Evolutionary conservation across 2,329 filamentous ascomycete species (phyloP).

Genomic region (Ophiostoma ulmi): DNA sequence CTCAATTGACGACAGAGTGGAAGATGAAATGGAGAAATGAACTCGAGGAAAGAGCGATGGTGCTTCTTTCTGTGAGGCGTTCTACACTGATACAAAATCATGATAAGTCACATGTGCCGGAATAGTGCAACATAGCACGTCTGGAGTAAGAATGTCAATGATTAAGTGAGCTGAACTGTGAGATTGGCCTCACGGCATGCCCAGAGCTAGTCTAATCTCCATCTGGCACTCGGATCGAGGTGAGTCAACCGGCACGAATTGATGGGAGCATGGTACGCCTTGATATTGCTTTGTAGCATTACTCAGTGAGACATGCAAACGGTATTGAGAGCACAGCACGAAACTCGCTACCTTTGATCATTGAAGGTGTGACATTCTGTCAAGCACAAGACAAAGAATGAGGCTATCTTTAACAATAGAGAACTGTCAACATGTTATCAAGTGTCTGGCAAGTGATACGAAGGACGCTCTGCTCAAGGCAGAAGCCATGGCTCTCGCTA

Average conservation of each 20-base stretch:
- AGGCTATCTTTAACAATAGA: not conserved
- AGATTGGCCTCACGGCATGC: conserved; percentile 6
- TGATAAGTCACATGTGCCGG: conserved; percentile 1
- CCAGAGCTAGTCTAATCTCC: not conserved
- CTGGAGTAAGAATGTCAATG: not conserved
- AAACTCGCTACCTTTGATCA: not conserved
- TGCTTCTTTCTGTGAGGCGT: not conserved
- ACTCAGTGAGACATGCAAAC: not conserved
- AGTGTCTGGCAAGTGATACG: too few relatives aligned
- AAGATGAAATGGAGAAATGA: not conserved
- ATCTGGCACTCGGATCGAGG: not conserved
- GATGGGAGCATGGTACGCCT: not conserved
- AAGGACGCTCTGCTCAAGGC: not conserved
- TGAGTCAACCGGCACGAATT: not conserved
- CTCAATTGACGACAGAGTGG: conserved; percentile 18
- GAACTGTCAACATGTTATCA: too few relatives aligned
- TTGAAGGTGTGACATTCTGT: not conserved
- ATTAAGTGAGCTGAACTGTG: not conserved
- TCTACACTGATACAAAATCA: not conserved
- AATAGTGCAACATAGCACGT: not conserved
- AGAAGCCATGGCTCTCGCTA: not conserved
- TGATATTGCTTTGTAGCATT: not conserved
- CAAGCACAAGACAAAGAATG: not conserved
- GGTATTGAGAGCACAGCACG: not conserved
- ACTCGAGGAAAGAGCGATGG: not conserved